Percentiles rank a stretch among this genome's conserved stretches.
phyloP scores from a whole-genome alignment of 148 eudicot species.

The Vaccinium macrocarpon region DNA sequence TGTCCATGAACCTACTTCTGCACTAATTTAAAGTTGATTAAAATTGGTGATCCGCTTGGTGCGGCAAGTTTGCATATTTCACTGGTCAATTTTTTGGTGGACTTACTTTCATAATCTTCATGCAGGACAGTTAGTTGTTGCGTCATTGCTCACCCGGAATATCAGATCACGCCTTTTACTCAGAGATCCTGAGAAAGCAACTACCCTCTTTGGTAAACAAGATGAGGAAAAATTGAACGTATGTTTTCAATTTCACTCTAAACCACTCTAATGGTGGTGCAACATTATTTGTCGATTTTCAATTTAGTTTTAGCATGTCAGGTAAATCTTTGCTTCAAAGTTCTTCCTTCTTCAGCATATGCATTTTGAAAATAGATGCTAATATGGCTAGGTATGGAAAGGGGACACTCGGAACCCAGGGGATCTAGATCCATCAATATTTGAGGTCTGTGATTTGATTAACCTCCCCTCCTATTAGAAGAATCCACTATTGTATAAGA shows the following conservation, averaged over 20 bases:
- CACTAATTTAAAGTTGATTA: neutral
- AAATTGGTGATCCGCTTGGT: neutral
- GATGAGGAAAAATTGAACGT: conserved; percentile 77
- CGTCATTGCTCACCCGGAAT: conserved; percentile 73
- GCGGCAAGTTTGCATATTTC: neutral
- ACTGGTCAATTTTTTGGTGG: neutral
- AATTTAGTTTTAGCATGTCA: neutral
- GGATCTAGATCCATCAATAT: conserved; percentile 71
- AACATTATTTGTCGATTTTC: neutral
- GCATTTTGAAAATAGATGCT: conserved; percentile 24
- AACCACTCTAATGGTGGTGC: neutral
- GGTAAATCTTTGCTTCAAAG: conserved; percentile 4
- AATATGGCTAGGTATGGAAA: conserved; percentile 58
- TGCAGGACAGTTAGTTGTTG: conserved; percentile 87
- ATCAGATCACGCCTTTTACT: conserved; percentile 67
- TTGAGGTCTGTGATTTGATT: conserved; percentile 60
- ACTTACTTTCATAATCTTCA: conserved; percentile 1
- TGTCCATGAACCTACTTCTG: neutral
- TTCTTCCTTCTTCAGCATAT: conserved; percentile 15
- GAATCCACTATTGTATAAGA: neutral
- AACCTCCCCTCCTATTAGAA: neutral
- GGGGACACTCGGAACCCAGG: conserved; percentile 78
- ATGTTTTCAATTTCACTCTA: conserved; percentile 4
- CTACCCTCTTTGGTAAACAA: conserved; percentile 74
- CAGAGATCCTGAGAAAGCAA: conserved; percentile 85